Conservation (phyloP, 352 stramenopile species). For the Aphanomyces cochlioides region DNA sequence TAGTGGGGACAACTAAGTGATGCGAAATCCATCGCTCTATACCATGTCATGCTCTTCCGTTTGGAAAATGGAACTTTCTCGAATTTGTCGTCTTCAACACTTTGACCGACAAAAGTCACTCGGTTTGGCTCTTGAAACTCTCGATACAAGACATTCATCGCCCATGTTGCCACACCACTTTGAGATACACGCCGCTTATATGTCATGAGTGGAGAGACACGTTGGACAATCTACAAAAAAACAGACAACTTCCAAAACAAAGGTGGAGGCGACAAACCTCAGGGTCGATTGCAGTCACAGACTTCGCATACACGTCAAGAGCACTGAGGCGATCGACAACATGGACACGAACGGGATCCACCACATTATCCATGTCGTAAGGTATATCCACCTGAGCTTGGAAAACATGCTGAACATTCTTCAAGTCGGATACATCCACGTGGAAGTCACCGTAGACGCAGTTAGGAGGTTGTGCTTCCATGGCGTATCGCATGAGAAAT, state of each 20-base stretch:
- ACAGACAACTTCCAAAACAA: no score
- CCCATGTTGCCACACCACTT: neutral
- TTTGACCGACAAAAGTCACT: conserved; percentile 1
- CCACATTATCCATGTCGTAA: no score
- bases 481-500: neutral
- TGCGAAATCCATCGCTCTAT: neutral
- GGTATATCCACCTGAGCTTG: no score
- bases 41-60: neutral
- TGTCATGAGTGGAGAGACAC: neutral
- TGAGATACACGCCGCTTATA: neutral
- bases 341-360: no score
- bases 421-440: neutral
- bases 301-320: no score
- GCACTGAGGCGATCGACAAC: no score
- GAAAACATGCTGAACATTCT: no score
- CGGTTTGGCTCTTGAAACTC: neutral
- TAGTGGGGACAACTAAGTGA: neutral
- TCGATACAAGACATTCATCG: neutral
- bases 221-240: neutral
- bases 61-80: neutral
- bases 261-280: no score
- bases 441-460: neutral
- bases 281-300: no score
- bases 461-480: neutral
- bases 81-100: conserved; percentile 1